Evolutionary conservation across 345 rosid genomes (phyloP).

Genomic region (Brassica carinata): DNA sequence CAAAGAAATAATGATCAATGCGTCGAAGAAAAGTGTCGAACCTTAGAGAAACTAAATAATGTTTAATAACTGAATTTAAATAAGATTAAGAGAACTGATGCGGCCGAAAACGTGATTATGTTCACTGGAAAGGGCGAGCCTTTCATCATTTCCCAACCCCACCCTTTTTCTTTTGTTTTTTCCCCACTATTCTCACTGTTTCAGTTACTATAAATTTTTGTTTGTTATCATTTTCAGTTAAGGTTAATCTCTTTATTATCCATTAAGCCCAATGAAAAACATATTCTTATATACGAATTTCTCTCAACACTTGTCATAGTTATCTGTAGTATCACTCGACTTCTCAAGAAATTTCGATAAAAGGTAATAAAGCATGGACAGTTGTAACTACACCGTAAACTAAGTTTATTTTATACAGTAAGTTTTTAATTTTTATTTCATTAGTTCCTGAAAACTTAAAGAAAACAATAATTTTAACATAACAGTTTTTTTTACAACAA

Average conservation of each 20-base stretch:
- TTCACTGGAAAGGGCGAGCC: constrained; percentile 24
- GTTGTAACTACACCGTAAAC: background rate
- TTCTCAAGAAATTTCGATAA: background rate
- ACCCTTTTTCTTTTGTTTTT: background rate
- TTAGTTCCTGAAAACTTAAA: background rate
- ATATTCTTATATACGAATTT: background rate
- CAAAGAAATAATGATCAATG: constrained; percentile 44
- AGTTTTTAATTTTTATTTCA: background rate
- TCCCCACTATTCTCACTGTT: background rate
- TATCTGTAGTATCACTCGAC: background rate
- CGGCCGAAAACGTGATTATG: constrained; percentile 43
- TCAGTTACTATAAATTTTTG: background rate
- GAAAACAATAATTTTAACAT: background rate
- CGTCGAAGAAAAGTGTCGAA: constrained; percentile 49
- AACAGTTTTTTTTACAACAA: background rate
- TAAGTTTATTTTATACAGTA: background rate
- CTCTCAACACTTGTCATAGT: background rate
- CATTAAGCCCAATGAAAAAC: background rate
- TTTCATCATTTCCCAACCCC: constrained; percentile 37
- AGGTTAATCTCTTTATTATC: background rate
- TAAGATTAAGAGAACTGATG: constrained; percentile 1
- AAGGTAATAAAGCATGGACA: constrained; percentile 1
- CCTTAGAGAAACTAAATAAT: constrained; percentile 15
- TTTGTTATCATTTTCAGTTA: background rate
- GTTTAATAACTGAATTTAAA: background rate